Evolutionary conservation across 140 eudicot species (phyloP).

Genomic region (Stevia rebaudiana): DNA sequence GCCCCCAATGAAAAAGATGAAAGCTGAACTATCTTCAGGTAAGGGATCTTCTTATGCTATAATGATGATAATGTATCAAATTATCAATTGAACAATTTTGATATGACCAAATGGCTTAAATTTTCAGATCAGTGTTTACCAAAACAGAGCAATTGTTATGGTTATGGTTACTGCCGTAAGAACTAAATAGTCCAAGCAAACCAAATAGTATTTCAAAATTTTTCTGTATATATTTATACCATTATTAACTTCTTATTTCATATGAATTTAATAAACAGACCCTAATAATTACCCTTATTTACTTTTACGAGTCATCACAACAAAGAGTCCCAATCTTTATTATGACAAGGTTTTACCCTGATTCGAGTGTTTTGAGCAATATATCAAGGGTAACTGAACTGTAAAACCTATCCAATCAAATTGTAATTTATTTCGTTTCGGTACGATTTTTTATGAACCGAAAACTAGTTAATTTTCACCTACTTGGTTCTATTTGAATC

Average conservation of each 20-base stretch:
- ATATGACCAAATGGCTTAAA: background rate
- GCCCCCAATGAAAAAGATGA: conserved; percentile 74
- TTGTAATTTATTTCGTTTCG: too few relatives aligned
- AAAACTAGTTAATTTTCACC: background rate
- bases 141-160: background rate
- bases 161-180: background rate
- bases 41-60: conserved; percentile 8
- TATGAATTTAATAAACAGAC: background rate
- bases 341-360: background rate
- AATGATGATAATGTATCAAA: background rate
- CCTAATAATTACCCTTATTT: background rate
- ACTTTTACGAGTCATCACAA: background rate
- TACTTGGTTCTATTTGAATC: background rate
- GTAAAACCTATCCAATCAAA: too few relatives aligned
- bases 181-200: background rate
- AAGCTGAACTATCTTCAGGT: conserved; percentile 78
- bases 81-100: background rate
- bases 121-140: background rate
- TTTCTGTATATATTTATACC: background rate
- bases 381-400: background rate
- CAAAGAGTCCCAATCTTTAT: background rate
- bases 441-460: background rate
- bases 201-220: background rate
- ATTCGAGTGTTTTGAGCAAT: background rate
- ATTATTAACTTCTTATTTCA: background rate